Evolutionary conservation across 768 basidiomycete species (phyloP).

Genomic region (Macrolepiota dolichaula): DNA sequence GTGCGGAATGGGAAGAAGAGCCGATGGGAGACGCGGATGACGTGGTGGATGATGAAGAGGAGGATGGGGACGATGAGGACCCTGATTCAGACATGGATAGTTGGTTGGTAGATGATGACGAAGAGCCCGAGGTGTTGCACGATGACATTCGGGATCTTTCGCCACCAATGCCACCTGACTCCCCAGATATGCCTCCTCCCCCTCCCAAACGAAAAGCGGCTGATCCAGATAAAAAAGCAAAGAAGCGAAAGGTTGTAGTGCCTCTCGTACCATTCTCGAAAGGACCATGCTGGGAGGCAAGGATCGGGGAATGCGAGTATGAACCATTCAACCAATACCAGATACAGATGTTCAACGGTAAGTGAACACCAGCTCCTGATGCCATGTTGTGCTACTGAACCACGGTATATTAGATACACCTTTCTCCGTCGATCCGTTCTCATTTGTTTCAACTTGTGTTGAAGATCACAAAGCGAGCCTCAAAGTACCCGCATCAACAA

Average conservation of each 20-base stretch:
- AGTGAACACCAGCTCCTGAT: slow-evolving; percentile 8
- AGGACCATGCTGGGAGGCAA: slow-evolving; percentile 79
- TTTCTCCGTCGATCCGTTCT: slow-evolving; percentile 75
- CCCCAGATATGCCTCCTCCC: slow-evolving; percentile 19
- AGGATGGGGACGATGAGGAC: slow-evolving; percentile 54
- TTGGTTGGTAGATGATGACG: slow-evolving; percentile 78
- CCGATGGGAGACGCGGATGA: slow-evolving; percentile 78
- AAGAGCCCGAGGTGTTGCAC: slow-evolving; percentile 41
- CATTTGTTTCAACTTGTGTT: slow-evolving; percentile 51
- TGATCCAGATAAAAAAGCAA: slow-evolving; percentile 46
- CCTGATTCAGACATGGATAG: slow-evolving; percentile 75
- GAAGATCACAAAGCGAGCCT: slow-evolving; percentile 33
- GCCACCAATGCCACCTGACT: slow-evolving; percentile 31
- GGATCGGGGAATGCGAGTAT: slow-evolving; percentile 62
- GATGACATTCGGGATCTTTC: slow-evolving; percentile 33
- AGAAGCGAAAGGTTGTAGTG: slow-evolving; percentile 75
- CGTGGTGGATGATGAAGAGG: slow-evolving; percentile 66
- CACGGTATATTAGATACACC: slow-evolving; percentile 53
- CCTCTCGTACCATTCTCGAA: slow-evolving; percentile 78
- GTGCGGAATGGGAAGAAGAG: slow-evolving; percentile 95
- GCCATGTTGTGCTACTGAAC: slow-evolving; percentile 3
- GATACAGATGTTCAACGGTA: slow-evolving; percentile 85
- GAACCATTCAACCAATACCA: slow-evolving; percentile 71
- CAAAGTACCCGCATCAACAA: slow-evolving; percentile 15
- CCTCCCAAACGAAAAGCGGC: slow-evolving; percentile 67